Evolutionary conservation across 805 yeast species (phyloP).

Genomic region (Pichia manshurica): DNA sequence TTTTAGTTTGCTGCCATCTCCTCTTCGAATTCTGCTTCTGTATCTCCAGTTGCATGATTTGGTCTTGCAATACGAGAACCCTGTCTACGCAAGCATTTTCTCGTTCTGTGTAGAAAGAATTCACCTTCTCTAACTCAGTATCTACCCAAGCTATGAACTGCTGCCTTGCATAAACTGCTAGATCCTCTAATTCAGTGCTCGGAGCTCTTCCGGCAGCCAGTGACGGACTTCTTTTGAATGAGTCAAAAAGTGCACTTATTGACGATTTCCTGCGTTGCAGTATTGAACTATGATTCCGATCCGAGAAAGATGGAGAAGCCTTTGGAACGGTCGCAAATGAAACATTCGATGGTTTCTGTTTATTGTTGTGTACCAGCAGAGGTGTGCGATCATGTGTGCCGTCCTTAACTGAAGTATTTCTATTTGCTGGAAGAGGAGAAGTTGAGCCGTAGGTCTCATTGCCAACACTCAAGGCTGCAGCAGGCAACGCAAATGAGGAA

Average conservation of each 20-base stretch:
- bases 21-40: slow-evolving; percentile 34
- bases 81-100: slow-evolving; percentile 59
- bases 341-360: neutral
- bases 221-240: slow-evolving; percentile 10
- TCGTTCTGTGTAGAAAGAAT: slow-evolving; percentile 51
- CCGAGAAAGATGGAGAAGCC: neutral
- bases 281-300: neutral
- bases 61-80: slow-evolving; percentile 59
- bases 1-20: slow-evolving; percentile 13
- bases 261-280: slow-evolving; percentile 23
- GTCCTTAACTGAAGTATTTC: neutral
- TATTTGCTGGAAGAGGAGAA: neutral
- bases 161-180: slow-evolving; percentile 33
- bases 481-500: slow-evolving; percentile 10
- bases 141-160: slow-evolving; percentile 68
- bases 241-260: slow-evolving; percentile 16
- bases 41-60: slow-evolving; percentile 56
- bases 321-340: neutral
- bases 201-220: neutral
- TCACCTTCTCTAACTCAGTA: slow-evolving; percentile 51
- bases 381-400: slow-evolving; percentile 6
- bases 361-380: neutral
- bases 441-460: slow-evolving; percentile 4
- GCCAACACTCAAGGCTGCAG: neutral
- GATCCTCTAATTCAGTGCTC: slow-evolving; percentile 27